These are phyloP conservation scores for Chalciporus piperatus DNA, from an alignment of 768 basidiomycete genomes.

Conservation along the genomic window DNA sequence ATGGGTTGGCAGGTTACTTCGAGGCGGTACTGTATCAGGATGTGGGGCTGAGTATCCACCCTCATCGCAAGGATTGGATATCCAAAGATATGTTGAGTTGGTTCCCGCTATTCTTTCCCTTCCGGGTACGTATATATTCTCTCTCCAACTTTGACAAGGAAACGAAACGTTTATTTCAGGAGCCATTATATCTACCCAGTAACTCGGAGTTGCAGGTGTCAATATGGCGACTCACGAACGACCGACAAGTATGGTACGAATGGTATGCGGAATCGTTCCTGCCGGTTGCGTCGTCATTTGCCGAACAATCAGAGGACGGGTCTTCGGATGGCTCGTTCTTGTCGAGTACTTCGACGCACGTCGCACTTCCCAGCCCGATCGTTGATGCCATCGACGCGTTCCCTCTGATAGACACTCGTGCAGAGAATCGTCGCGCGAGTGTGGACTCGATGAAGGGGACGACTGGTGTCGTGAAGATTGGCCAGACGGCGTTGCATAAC, in stretches of 20 bases:
- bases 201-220: slow-evolving; percentile 91
- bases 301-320: slow-evolving; percentile 17
- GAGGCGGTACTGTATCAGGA: slow-evolving; percentile 91
- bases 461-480: slow-evolving; percentile 75
- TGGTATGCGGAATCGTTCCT: slow-evolving; percentile 97
- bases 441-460: slow-evolving; percentile 19
- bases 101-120: slow-evolving; percentile 97
- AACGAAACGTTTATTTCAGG: slow-evolving; percentile 43
- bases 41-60: slow-evolving; percentile 91
- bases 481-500: slow-evolving; percentile 92
- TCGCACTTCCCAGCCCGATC: slow-evolving; percentile 60
- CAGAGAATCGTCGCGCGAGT: slow-evolving; percentile 10
- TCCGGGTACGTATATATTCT: slow-evolving; percentile 57
- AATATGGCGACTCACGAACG: slow-evolving; percentile 91
- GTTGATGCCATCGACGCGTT: slow-evolving; percentile 61
- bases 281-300: slow-evolving; percentile 42
- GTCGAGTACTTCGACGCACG: slow-evolving; percentile 27
- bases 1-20: slow-evolving; percentile 96
- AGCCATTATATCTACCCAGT: slow-evolving; percentile 89
- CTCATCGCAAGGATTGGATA: slow-evolving; percentile 76
- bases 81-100: slow-evolving; percentile 98
- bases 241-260: slow-evolving; percentile 95
- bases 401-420: slow-evolving; percentile 14
- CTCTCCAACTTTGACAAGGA: background rate
- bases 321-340: slow-evolving; percentile 21